Percentiles rank a stretch among this genome's conserved stretches.
Conservation (phyloP, 2,329 filamentous ascomycete genomes). For the Trichoderma gracile region DNA sequence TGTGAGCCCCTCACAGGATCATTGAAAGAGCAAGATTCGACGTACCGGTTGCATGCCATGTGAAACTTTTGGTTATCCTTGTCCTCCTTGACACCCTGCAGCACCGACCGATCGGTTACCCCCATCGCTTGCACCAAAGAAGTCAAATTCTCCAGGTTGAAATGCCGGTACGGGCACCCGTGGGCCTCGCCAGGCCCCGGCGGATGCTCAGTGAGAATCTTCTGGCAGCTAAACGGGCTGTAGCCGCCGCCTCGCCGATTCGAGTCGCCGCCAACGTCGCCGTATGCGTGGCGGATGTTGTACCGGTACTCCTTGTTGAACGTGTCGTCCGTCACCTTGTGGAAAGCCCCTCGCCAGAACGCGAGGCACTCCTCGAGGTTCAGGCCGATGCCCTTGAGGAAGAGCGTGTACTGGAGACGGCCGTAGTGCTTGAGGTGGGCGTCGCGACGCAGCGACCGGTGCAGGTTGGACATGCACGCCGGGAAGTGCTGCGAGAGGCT, state of each 20-base stretch:
- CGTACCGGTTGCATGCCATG: slow-evolving; percentile 87
- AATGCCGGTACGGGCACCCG: slow-evolving; percentile 96
- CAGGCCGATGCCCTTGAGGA: slow-evolving; percentile 93
- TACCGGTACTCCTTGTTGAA: slow-evolving; percentile 99
- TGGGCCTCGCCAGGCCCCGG: slow-evolving; percentile 86
- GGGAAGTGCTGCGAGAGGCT: slow-evolving; percentile 79
- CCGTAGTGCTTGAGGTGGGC: slow-evolving; percentile 91
- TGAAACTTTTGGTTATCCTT: slow-evolving; percentile 87
- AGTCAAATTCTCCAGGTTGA: slow-evolving; percentile 82
- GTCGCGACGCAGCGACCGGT: slow-evolving; percentile 81
- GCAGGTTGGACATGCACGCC: slow-evolving; percentile 90
- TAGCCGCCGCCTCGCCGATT: slow-evolving; percentile 87
- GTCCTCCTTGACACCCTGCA: slow-evolving; percentile 83
- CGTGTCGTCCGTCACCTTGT: slow-evolving; percentile 83
- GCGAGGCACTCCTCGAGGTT: slow-evolving; percentile 86
- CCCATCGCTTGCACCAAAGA: slow-evolving; percentile 75
- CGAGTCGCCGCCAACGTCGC: slow-evolving; percentile 89
- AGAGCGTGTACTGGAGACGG: slow-evolving; percentile 90
- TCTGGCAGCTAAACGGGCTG: slow-evolving; percentile 90
- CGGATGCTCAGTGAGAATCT: slow-evolving; percentile 85
- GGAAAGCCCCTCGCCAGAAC: slow-evolving; percentile 89
- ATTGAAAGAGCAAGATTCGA: slow-evolving; percentile 15
- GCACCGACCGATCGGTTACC: slow-evolving; percentile 72
- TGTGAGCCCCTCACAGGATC: no score
- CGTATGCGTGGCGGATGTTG: slow-evolving; percentile 93